Percentiles rank a stretch among this genome's conserved stretches.
phyloP scores from a whole-genome alignment of 495 filamentous ascomycete genomes.

The Hyphodiscus hymeniophilus region DNA sequence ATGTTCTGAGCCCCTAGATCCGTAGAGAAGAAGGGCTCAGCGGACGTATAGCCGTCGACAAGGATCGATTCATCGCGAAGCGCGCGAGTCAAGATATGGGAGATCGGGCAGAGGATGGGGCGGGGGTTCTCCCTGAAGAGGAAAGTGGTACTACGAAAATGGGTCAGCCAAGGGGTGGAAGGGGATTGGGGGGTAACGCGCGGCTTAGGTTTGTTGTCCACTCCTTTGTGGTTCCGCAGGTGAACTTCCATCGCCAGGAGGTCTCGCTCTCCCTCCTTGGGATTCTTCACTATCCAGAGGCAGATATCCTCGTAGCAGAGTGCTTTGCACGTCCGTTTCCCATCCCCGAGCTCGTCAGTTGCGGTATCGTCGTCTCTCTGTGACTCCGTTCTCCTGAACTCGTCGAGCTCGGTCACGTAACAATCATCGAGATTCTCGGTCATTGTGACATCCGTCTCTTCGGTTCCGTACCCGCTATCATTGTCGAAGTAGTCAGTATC shows the following conservation, averaged over 20 bases:
- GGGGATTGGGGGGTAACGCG: conserved; percentile 14
- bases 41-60: conserved; percentile 15
- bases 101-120: conserved; percentile 22
- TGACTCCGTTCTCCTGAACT: neutral
- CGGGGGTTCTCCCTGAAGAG: conserved; percentile 15
- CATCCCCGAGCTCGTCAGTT: conserved; percentile 8
- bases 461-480: conserved; percentile 14
- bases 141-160: conserved; percentile 19
- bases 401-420: conserved; percentile 3
- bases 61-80: conserved; percentile 18
- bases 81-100: conserved; percentile 16
- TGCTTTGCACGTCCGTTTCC: conserved; percentile 14
- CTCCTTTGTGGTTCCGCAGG: conserved; percentile 23
- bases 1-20: conserved; percentile 6
- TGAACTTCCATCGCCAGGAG: conserved; percentile 21
- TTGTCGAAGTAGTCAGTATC: neutral
- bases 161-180: conserved; percentile 8
- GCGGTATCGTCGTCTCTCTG: neutral
- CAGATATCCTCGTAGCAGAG: conserved; percentile 24
- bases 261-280: conserved; percentile 17
- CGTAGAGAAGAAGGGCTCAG: conserved; percentile 18
- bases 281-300: conserved; percentile 23
- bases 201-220: conserved; percentile 28
- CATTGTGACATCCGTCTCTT: conserved; percentile 9
- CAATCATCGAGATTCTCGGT: conserved; percentile 1